Conservation (phyloP, 768 basidiomycete species). For the Russula foetens region DNA sequence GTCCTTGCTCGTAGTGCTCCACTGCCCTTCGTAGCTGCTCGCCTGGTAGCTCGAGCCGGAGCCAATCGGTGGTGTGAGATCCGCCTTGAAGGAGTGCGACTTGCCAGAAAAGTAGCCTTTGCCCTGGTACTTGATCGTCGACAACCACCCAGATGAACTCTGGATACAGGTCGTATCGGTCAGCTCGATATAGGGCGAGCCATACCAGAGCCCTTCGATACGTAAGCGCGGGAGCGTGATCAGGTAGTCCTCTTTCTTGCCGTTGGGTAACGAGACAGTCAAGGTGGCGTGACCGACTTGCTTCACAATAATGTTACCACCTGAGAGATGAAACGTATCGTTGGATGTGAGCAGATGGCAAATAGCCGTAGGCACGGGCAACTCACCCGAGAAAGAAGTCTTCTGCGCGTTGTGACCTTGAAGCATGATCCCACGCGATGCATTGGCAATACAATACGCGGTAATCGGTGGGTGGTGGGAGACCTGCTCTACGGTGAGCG, state of each 20-base stretch:
- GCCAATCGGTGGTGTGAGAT: constrained; percentile 40
- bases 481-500: constrained; percentile 87
- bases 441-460: constrained; percentile 82
- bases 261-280: constrained; percentile 51
- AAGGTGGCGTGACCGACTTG: constrained; percentile 92
- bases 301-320: constrained; percentile 75
- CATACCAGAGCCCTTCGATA: constrained; percentile 90
- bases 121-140: constrained; percentile 77
- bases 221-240: constrained; percentile 88
- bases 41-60: constrained; percentile 23
- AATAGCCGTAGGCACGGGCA: neutral
- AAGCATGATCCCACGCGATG: constrained; percentile 62
- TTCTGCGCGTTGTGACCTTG: constrained; percentile 92
- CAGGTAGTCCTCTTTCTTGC: constrained; percentile 62
- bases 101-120: constrained; percentile 94
- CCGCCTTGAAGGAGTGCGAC: constrained; percentile 87
- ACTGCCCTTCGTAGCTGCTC: constrained; percentile 63
- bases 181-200: constrained; percentile 89
- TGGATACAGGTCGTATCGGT: constrained; percentile 76
- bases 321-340: constrained; percentile 26
- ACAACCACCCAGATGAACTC: constrained; percentile 50
- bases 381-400: constrained; percentile 78
- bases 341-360: neutral
- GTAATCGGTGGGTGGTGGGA: constrained; percentile 92
- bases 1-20: constrained; percentile 63